Conservation (phyloP, 2,329 filamentous ascomycete genomes). For the Colletotrichum kahawae region DNA sequence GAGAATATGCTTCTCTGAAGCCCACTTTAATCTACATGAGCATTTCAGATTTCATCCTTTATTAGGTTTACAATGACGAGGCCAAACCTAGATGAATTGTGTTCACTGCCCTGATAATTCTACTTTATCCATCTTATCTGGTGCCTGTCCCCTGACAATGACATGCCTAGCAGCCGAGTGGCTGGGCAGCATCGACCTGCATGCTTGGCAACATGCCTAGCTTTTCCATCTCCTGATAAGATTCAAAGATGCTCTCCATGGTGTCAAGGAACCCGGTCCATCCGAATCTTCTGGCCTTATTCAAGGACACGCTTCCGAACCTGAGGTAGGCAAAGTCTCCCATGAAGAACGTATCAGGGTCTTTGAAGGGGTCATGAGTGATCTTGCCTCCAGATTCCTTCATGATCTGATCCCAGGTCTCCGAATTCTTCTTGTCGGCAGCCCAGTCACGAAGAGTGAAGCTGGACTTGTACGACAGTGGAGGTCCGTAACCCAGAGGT, state of each 20-base stretch:
- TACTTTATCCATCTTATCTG: fast-evolving
- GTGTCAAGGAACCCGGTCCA: not conserved
- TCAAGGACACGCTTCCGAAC: not conserved
- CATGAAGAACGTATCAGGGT: not conserved
- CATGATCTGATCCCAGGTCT: not conserved
- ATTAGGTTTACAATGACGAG: not conserved
- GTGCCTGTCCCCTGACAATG: not conserved
- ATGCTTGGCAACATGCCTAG: not conserved
- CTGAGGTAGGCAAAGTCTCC: not conserved
- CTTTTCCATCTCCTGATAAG: not conserved
- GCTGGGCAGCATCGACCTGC: not conserved
- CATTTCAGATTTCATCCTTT: not conserved
- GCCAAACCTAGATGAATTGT: not conserved
- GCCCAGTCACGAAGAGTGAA: not conserved
- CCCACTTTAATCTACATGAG: not conserved
- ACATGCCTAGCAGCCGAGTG: not conserved
- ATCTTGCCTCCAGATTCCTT: not conserved
- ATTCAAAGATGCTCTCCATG: conserved; percentile 1
- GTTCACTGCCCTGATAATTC: not conserved
- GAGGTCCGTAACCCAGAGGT: not conserved
- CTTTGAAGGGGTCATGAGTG: not conserved
- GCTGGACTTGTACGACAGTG: not conserved
- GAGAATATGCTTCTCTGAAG: not conserved
- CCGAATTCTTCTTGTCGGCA: not conserved
- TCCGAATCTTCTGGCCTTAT: not conserved